These are phyloP conservation scores for Geotrichum reessii DNA, from an alignment of 1,139 yeast genomes.

Conservation along the genomic window DNA sequence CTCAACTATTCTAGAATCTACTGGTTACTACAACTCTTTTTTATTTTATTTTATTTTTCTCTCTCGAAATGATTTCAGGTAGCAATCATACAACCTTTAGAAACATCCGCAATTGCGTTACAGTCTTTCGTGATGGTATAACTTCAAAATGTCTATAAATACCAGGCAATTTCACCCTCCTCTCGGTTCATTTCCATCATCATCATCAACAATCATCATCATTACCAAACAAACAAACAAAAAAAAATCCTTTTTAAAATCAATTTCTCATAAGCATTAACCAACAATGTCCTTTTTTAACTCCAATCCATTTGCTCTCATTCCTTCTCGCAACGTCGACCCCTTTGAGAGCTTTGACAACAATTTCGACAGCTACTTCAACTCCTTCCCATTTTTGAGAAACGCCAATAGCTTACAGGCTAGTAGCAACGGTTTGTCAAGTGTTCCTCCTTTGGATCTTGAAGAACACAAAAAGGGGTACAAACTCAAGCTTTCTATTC, in stretches of 20 bases:
- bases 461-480: slow-evolving; percentile 1
- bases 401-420: background rate
- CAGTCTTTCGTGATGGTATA: too few species aligned
- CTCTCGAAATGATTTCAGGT: too few species aligned
- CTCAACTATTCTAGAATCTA: too few species aligned
- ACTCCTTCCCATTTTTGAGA: background rate
- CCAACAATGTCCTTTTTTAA: background rate
- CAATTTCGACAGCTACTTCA: background rate
- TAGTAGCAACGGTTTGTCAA: background rate
- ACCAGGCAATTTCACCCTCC: too few species aligned
- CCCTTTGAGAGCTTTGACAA: slow-evolving; percentile 5
- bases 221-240: too few species aligned
- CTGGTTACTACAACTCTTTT: too few species aligned
- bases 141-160: too few species aligned
- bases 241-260: background rate
- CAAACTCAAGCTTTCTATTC: slow-evolving; percentile 36
- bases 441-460: slow-evolving; percentile 5
- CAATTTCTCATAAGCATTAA: background rate
- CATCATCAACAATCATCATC: background rate
- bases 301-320: background rate
- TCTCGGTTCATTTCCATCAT: too few species aligned
- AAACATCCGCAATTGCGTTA: too few species aligned
- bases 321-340: slow-evolving; percentile 3
- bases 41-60: too few species aligned
- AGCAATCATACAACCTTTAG: too few species aligned